Percentiles rank a stretch among this genome's conserved stretches.
These are phyloP conservation scores for Carpinus viminea DNA, from an alignment of 306 rosid genomes.

Conservation along the genomic window DNA sequence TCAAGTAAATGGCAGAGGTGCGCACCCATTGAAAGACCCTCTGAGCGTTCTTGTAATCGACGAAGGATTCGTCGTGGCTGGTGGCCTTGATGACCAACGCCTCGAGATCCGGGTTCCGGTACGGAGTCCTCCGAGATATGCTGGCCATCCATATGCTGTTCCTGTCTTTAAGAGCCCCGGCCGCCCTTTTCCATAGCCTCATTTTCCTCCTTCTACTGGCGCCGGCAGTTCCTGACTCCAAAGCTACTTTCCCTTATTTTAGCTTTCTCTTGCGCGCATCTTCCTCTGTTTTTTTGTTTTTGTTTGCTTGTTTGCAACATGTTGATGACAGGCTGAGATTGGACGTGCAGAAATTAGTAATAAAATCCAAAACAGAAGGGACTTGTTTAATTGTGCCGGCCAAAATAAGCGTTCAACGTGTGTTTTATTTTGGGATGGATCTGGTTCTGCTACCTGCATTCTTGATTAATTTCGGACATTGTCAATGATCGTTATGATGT, in stretches of 20 bases:
- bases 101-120: slow-evolving; percentile 64
- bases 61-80: slow-evolving; percentile 59
- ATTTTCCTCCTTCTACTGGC: slow-evolving; percentile 30
- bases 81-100: slow-evolving; percentile 72
- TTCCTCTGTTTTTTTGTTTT: not conserved
- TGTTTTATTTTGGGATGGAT: not conserved
- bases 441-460: not conserved
- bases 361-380: not conserved
- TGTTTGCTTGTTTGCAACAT: not conserved
- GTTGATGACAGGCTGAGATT: not conserved
- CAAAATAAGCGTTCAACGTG: not conserved
- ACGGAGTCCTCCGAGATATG: slow-evolving; percentile 38
- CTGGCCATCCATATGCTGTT: slow-evolving; percentile 69
- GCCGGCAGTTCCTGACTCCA: not conserved
- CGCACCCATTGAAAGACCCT: slow-evolving; percentile 73
- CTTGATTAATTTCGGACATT: not conserved
- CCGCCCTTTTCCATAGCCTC: slow-evolving; percentile 66
- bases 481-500: slow-evolving; percentile 23
- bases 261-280: not conserved
- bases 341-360: slow-evolving; percentile 10
- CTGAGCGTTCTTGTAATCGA: slow-evolving; percentile 61
- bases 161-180: slow-evolving; percentile 69
- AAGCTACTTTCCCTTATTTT: not conserved
- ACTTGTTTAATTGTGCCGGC: not conserved
- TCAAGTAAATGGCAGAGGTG: slow-evolving; percentile 57